These are phyloP conservation scores for Phytophthora meadii DNA, from an alignment of 352 stramenopile genomes.

Conservation along the genomic window DNA sequence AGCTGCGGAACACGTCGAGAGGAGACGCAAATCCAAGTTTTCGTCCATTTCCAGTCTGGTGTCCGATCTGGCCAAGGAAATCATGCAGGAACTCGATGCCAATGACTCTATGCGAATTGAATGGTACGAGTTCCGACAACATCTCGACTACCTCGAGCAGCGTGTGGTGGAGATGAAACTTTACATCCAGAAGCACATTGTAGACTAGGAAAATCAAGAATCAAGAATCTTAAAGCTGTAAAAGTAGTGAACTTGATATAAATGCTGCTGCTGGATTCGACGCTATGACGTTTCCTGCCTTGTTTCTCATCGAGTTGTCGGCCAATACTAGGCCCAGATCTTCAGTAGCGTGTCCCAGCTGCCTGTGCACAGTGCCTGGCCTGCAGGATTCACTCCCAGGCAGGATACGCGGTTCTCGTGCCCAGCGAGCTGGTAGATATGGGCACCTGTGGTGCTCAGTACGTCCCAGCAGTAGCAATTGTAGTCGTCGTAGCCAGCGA, in stretches of 20 bases:
- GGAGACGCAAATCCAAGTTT: constrained; percentile 37
- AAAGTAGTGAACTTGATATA: constrained; percentile 31
- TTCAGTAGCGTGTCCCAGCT: constrained; percentile 99
- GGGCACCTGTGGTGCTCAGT: constrained; percentile 86
- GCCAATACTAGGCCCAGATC: constrained; percentile 91
- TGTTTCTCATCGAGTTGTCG: constrained; percentile 4
- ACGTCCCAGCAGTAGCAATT: constrained; percentile 98
- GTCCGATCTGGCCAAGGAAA: constrained; percentile 55
- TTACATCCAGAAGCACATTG: constrained; percentile 53
- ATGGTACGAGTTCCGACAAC: constrained; percentile 79
- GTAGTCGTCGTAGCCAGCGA: constrained; percentile 98
- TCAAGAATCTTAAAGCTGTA: neutral
- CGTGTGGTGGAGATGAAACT: constrained; percentile 58
- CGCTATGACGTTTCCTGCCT: constrained; percentile 7
- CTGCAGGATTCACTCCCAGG: constrained; percentile 95
- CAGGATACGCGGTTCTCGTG: constrained; percentile 98
- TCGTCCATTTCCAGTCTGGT: constrained; percentile 50
- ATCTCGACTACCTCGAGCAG: constrained; percentile 73
- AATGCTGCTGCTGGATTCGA: constrained; percentile 23
- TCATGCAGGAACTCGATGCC: constrained; percentile 62
- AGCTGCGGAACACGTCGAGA: constrained; percentile 6
- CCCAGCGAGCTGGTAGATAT: constrained; percentile 93
- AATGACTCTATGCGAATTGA: constrained; percentile 70
- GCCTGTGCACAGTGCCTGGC: constrained; percentile 97
- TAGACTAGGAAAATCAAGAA: constrained; percentile 16